These are phyloP conservation scores for Trichoderma lentiforme DNA, from an alignment of 2,329 filamentous ascomycete genomes.

Conservation along the genomic window DNA sequence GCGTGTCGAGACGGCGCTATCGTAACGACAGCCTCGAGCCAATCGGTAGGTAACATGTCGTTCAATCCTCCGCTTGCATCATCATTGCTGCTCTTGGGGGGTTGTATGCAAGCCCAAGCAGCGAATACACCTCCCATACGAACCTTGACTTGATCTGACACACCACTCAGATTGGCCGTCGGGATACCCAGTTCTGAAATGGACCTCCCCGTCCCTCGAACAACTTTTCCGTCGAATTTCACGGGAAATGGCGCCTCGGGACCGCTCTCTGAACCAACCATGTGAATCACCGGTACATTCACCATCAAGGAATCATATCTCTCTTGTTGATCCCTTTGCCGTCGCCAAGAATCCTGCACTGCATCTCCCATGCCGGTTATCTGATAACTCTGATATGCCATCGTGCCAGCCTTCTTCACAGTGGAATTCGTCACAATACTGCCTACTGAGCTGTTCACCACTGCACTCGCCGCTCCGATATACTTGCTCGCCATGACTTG, in stretches of 20 bases:
- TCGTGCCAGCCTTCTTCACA: constrained; percentile 40
- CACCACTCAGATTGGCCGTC: constrained; percentile 51
- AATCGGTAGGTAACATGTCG: constrained; percentile 38
- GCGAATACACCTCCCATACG: constrained; percentile 61
- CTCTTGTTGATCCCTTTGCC: constrained; percentile 30
- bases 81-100: constrained; percentile 21
- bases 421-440: constrained; percentile 33
- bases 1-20: constrained; percentile 50
- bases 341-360: constrained; percentile 34
- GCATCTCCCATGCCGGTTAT: constrained; percentile 27
- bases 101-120: constrained; percentile 54
- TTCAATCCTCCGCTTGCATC: constrained; percentile 24
- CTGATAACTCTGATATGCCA: constrained; percentile 37
- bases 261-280: constrained; percentile 49
- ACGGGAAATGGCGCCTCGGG: constrained; percentile 54
- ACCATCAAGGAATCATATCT: constrained; percentile 36
- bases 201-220: constrained; percentile 42
- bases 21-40: constrained; percentile 59
- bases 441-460: constrained; percentile 41
- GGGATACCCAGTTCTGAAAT: constrained; percentile 44
- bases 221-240: constrained; percentile 47
- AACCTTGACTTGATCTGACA: constrained; percentile 51
- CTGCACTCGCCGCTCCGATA: constrained; percentile 34
- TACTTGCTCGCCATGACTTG: constrained; percentile 44
- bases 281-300: constrained; percentile 30